Percentiles rank a stretch among this genome's conserved stretches.
Evolutionary conservation across 768 basidiomycete genomes (phyloP).

Genomic region (Trametopsis cervina): DNA sequence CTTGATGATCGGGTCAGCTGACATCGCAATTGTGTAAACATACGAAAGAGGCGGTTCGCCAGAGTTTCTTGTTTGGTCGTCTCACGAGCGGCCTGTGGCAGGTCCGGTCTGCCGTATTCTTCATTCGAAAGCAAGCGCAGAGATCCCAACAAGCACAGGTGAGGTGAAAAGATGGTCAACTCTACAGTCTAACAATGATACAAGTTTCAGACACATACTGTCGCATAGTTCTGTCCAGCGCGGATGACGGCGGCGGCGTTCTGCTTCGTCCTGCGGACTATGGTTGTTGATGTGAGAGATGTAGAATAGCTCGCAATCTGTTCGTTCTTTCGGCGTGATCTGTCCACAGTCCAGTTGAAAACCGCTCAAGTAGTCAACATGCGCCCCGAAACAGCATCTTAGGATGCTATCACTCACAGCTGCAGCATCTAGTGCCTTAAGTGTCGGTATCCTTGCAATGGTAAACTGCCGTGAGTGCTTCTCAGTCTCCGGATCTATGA

Average conservation of each 20-base stretch:
- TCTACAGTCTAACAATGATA: neutral
- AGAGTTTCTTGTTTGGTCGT: slow-evolving; percentile 47
- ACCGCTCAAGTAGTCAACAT: neutral
- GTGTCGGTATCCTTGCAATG: slow-evolving; percentile 61
- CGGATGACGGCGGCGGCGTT: slow-evolving; percentile 45
- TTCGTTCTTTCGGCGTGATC: slow-evolving; percentile 65
- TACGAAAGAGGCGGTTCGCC: slow-evolving; percentile 56
- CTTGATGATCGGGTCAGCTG: neutral
- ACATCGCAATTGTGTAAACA: slow-evolving; percentile 12
- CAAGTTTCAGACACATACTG: slow-evolving; percentile 32
- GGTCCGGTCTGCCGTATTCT: slow-evolving; percentile 57
- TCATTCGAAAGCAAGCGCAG: neutral
- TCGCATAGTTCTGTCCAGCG: slow-evolving; percentile 57
- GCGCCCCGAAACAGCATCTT: neutral
- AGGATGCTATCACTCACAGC: slow-evolving; percentile 34
- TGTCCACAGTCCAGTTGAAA: slow-evolving; percentile 23
- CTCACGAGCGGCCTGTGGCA: slow-evolving; percentile 18
- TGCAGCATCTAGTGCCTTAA: slow-evolving; percentile 58
- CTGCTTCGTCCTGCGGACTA: slow-evolving; percentile 36
- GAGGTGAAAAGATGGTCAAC: neutral
- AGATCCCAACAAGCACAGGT: neutral
- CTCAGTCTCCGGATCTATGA: slow-evolving; percentile 28
- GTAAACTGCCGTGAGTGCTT: slow-evolving; percentile 42
- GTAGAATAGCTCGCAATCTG: slow-evolving; percentile 82
- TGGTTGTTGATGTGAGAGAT: slow-evolving; percentile 55